Evolutionary conservation across 2,329 filamentous ascomycete species (phyloP).

Genomic region (Fusarium clavum): DNA sequence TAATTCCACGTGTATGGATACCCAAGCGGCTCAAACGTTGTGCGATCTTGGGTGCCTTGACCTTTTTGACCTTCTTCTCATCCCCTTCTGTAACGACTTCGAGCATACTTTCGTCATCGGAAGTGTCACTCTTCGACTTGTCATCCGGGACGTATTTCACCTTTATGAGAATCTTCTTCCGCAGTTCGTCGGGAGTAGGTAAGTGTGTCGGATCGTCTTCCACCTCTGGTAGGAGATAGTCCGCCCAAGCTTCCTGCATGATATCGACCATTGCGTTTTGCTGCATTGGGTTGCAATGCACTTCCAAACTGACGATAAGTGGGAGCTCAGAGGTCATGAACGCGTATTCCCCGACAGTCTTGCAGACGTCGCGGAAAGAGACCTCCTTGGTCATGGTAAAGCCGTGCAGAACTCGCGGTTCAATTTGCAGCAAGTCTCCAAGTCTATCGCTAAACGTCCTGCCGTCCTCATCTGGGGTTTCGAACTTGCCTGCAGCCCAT

Average conservation of each 20-base stretch:
- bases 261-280: slow-evolving; percentile 94
- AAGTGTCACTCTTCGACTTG: neutral
- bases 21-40: slow-evolving; percentile 6
- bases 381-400: slow-evolving; percentile 86
- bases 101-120: slow-evolving; percentile 2
- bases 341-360: slow-evolving; percentile 79
- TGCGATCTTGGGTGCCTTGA: slow-evolving; percentile 8
- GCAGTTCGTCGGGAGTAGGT: slow-evolving; percentile 76
- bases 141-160: slow-evolving; percentile 63
- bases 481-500: too few species aligned
- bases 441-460: too few species aligned
- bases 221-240: slow-evolving; percentile 73
- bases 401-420: slow-evolving; percentile 81
- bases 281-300: slow-evolving; percentile 83
- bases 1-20: slow-evolving; percentile 13
- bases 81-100: slow-evolving; percentile 1
- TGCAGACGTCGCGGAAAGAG: slow-evolving; percentile 86
- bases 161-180: slow-evolving; percentile 84
- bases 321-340: slow-evolving; percentile 86
- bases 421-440: neutral
- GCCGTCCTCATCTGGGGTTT: too few species aligned
- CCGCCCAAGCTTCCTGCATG: slow-evolving; percentile 88
- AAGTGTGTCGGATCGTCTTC: slow-evolving; percentile 59
- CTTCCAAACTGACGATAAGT: slow-evolving; percentile 90
- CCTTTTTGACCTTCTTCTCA: slow-evolving; percentile 14